phyloP scores from a whole-genome alignment of 345 rosid genomes.

The Microthlaspi erraticum region DNA sequence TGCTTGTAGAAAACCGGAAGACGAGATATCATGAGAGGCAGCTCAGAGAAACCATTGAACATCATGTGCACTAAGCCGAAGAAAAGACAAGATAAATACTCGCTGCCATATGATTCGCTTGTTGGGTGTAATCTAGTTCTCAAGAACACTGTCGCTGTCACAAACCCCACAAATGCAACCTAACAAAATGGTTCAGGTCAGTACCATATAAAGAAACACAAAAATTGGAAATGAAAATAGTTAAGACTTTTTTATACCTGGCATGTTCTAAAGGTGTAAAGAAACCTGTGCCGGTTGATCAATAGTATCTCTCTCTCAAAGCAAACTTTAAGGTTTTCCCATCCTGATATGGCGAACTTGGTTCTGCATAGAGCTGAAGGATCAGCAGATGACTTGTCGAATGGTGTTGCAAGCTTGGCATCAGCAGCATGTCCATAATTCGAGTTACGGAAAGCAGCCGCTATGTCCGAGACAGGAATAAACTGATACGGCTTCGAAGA shows the following conservation, averaged over 20 bases:
- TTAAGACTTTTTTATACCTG: slow-evolving; percentile 58
- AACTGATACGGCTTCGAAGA: slow-evolving; percentile 67
- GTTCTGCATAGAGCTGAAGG: slow-evolving; percentile 70
- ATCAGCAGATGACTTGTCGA: slow-evolving; percentile 55
- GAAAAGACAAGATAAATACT: slow-evolving; percentile 82
- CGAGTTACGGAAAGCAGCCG: slow-evolving; percentile 70
- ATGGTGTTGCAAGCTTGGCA: slow-evolving; percentile 56
- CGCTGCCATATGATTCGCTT: slow-evolving; percentile 65
- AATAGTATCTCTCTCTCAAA: slow-evolving; percentile 67
- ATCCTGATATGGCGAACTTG: slow-evolving; percentile 67
- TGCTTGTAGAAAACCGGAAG: slow-evolving; percentile 93
- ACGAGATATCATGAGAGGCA: slow-evolving; percentile 81
- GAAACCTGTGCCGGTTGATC: slow-evolving; percentile 72
- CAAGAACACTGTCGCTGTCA: slow-evolving; percentile 74
- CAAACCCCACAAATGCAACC: slow-evolving; percentile 89
- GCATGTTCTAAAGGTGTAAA: slow-evolving; percentile 77
- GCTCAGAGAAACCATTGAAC: slow-evolving; percentile 88
- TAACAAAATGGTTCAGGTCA: slow-evolving; percentile 38
- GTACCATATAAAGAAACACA: slow-evolving; percentile 8
- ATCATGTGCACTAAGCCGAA: slow-evolving; percentile 86
- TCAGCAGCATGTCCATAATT: slow-evolving; percentile 59
- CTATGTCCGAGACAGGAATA: slow-evolving; percentile 70
- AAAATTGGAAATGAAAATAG: neutral
- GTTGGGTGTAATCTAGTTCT: slow-evolving; percentile 84
- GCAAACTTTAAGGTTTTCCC: slow-evolving; percentile 79